A percentile compares a stretch with the other conserved stretches of the same genome.
Evolutionary conservation across 2,329 filamentous ascomycete species (phyloP).

Genomic region (Penicillium sp.): DNA sequence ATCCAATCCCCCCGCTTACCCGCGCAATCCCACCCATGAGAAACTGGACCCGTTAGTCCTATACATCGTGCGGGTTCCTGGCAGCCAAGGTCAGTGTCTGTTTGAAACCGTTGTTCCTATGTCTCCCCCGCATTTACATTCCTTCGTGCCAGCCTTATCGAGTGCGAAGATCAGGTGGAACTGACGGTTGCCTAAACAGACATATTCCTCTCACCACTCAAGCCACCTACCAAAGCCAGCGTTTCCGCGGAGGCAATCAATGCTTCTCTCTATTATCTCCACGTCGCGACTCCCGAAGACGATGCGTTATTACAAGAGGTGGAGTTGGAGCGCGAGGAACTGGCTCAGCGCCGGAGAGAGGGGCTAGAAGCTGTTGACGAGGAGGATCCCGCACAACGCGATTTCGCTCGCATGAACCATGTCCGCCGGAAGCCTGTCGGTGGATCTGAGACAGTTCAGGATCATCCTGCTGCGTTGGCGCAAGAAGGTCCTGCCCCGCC

Average conservation of each 20-base stretch:
- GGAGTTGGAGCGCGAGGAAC: conserved; percentile 34
- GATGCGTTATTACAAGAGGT: conserved; percentile 38
- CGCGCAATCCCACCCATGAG: conserved; percentile 65
- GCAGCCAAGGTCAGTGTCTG: conserved; percentile 65
- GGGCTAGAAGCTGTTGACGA: conserved; percentile 18
- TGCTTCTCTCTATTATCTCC: conserved; percentile 84
- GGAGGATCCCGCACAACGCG: conserved; percentile 19
- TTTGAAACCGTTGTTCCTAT: neutral
- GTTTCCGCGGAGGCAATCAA: conserved; percentile 83
- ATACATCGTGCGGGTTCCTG: conserved; percentile 90
- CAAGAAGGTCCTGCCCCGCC: conserved; percentile 12
- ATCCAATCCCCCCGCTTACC: conserved; percentile 79
- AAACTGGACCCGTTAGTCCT: conserved; percentile 67
- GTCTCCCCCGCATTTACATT: neutral
- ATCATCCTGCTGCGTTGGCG: conserved; percentile 1
- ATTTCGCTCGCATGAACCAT: conserved; percentile 34
- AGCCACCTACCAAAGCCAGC: conserved; percentile 73
- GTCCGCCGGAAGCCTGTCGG: conserved; percentile 38
- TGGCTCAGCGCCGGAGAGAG: conserved; percentile 24
- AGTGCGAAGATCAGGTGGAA: conserved; percentile 10
- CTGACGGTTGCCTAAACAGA: conserved; percentile 49
- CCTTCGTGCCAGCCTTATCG: conserved; percentile 5
- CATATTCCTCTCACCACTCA: conserved; percentile 84
- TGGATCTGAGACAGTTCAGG: conserved; percentile 6
- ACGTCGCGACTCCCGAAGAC: conserved; percentile 63